Base-by-base conservation (phyloP, 2,329 filamentous ascomycete species). In the Furcasterigmium furcatum region DNA sequence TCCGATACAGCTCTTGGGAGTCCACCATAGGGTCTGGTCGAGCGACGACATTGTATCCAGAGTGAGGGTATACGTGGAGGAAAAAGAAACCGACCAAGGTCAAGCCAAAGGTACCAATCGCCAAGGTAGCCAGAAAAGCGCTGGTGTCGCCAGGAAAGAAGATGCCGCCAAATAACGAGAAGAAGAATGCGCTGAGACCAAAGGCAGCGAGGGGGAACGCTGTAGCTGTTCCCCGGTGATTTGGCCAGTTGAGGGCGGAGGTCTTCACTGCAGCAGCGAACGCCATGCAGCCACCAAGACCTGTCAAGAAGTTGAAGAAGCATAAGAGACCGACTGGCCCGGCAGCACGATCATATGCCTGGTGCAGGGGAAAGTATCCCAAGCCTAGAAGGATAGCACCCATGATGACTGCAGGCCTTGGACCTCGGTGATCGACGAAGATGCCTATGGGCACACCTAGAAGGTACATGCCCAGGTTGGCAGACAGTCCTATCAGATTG, bases 171-270 rank as follows among this genome's bases (percentile, higher is more conserved):
- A 95, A 68, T 3, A 85, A 76, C 1, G 94, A 92, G 70, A 96
- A 99, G 72, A 97, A 95, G 68, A 99, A 94, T 45, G 94, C 94
- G 62, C 91, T 96, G 46, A 99, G 71, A 4, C 94, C 94, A 61
- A 97, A 97, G 4, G 89, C 91, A 46, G 94, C 89, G 46, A 97
- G 69, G 6, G 94, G 92, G 57, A 97, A 94, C 2, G 91, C 91
- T 6, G 94, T 97, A 6, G 94, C 94, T 4, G 92, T 96, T 45
- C 94, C 94, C 52, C 94, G 82, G 62, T 95, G 87, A 47, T 85
- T 80, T 12, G 92, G 92, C 82, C 91, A 96, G 67, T 96, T 96
- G 53, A 94, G 77, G 9, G 91, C 91, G 41, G 88, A 91, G 61
- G 73, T 73, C 63, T 99, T 99, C 60, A 99, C 82, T 9, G 91